Evolutionary conservation across 2,329 filamentous ascomycete genomes (phyloP), one percentile per base, ranked within the genome.

Genomic region (Beauveria australis): DNA sequence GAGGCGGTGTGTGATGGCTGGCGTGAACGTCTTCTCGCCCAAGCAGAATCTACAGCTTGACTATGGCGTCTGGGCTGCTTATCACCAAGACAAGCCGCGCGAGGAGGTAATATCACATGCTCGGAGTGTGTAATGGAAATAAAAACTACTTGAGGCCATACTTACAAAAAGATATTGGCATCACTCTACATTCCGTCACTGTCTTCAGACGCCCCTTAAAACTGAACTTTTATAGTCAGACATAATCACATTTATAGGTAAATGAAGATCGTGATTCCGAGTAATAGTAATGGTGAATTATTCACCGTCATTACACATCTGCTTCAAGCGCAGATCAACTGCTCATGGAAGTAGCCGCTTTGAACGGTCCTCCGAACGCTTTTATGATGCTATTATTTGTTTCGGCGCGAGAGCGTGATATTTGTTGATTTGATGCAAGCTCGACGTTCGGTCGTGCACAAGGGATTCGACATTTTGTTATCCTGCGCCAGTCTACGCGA

Each of bases 1-100:
- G 93, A 97, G 73, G 88, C 92, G 70, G 87, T 93, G 1, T 97
- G 92, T 75, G 88, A 92, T 61, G 83, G 85, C 61, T 94, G 92
- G 89, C 84, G 92, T 70, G 85, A 87, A 69, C 84, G 89, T 66
- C 75, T 96, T 53, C 81, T 92, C 63, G 86, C 82, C 16, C 82
- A 86, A 69, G 82, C 81, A n/a, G 81, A 82, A 65, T 73, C 79
- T 28, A 75, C 76, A 63, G 76, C 74, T 44, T 59, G 40, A 59
- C 28, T 19, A 26, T 33, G 14, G 24, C 47, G 40, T 14, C 40
- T 76, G 65, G 67, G 33, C 26, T 5, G 28, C 41, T 22, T 18
- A 48, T 41, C 30, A 37, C 26, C 16, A 41, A 43, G 9, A 2
- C 24, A 40, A 52, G 19, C 10, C 7, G 46, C 26, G 33, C 33